phyloP scores from a whole-genome alignment of 164 flowering plant species.

The Macadamia tetraphylla region DNA sequence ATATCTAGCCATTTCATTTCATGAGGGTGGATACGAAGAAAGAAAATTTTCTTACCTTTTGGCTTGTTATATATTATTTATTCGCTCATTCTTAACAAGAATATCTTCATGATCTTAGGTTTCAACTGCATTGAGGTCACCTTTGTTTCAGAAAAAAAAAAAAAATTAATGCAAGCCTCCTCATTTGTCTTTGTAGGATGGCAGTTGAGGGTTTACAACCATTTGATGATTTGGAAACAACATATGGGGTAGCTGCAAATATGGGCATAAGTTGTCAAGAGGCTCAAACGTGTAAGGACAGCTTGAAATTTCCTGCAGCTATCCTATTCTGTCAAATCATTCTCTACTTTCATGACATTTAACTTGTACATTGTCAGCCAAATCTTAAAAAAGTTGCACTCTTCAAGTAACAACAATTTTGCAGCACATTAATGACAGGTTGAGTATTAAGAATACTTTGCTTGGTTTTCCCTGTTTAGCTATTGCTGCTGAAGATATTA shows the following conservation, averaged over 20 bases:
- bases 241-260: conserved; percentile 28
- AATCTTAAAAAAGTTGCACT: too few species aligned
- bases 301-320: conserved; percentile 10
- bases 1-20: conserved; percentile 5
- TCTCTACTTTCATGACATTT: too few species aligned
- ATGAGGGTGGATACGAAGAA: neutral
- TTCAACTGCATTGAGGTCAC: conserved; percentile 1
- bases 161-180: conserved; percentile 10
- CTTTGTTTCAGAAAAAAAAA: neutral
- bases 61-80: neutral
- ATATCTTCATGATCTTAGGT: conserved; percentile 5
- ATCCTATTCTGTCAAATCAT: neutral
- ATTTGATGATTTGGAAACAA: conserved; percentile 30
- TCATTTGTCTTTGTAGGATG: conserved; percentile 39
- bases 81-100: conserved; percentile 1
- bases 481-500: too few species aligned
- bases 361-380: neutral
- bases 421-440: too few species aligned
- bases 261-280: conserved; percentile 21
- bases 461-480: too few species aligned
- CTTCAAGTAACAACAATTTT: too few species aligned
- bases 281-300: conserved; percentile 36
- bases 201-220: conserved; percentile 27
- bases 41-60: neutral
- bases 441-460: too few species aligned